Base-by-base conservation (phyloP, 192 early-diverging fungal species). In the Coemansia brasiliensis region DNA sequence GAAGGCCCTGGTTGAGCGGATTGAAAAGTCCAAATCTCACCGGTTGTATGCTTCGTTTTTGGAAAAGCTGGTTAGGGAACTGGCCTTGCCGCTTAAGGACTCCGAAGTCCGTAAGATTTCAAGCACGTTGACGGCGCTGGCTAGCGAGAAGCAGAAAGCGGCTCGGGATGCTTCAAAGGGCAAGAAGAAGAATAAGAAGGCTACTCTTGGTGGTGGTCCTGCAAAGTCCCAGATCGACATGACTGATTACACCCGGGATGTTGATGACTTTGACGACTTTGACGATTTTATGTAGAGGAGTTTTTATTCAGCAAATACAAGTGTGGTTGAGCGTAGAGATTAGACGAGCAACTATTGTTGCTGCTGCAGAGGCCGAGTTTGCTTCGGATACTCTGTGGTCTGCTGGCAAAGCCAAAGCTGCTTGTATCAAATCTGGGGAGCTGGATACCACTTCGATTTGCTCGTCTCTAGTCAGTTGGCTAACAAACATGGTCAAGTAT, bases 101-200 rank as follows among this genome's bases (percentile, higher is more conserved):
- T 60, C 74, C 5, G 87, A 90, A 35, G 83, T 88, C 10, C 75
- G 84, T 54, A 88, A 87, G 59, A 56, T 80, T 24, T 51, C 87
- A 15, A 80, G 79, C 63, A 74, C 85, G 7, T 59, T 91, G 65
- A 84, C 83, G 3, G 75, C 81, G 2, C 63, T 91, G 52, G 89
- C 87, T 45, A 88, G 88, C 57, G 89, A 91, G 77, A 89, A 91
- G 77, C 83, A 87, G 69, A 83, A 74, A 49, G 79, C 79, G 16
- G 71, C 76, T 9, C 77, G 80, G 50, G 89, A 91, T 17, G 81
- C 71, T 2, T 16, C 59, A 41, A 91, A 91, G 82, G 62, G 71
- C 43, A 88, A 87, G 80, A 89, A 91, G 81, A 87, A 86, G 76
- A 78, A 46, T 5, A 73, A 61, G 61, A 86, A 86, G 74, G 69